These are phyloP conservation scores for Pelargonium nanum DNA, from an alignment of 345 rosid genomes.

Conservation along the genomic window DNA sequence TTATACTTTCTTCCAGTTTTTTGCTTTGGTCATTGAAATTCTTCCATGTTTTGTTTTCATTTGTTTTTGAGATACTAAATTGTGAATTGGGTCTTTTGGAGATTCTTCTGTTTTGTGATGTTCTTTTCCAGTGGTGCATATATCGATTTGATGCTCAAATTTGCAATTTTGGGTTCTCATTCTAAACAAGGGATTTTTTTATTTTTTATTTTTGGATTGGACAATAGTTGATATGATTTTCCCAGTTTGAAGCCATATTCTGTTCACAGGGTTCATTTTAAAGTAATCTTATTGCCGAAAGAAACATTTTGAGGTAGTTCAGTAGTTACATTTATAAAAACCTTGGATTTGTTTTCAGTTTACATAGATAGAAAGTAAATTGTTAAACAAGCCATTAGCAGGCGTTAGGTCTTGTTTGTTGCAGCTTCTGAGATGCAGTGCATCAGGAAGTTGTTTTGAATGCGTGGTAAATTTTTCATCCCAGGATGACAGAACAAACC, in stretches of 20 bases:
- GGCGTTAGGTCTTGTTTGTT: not conserved
- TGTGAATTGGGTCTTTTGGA: not conserved
- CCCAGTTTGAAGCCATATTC: not conserved
- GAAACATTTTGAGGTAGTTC: too few species aligned
- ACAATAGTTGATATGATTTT: not conserved
- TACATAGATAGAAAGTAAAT: not conserved
- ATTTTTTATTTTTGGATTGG: too few species aligned
- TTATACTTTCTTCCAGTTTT: not conserved
- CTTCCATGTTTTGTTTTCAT: not conserved
- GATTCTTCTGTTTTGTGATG: too few species aligned
- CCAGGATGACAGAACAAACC: not conserved
- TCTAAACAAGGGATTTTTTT: not conserved
- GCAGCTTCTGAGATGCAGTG: not conserved
- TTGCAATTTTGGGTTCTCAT: not conserved
- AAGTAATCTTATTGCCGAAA: too few species aligned
- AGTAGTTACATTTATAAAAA: too few species aligned
- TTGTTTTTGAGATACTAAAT: not conserved
- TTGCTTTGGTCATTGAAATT: slow-evolving; percentile 1
- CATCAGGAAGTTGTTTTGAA: not conserved
- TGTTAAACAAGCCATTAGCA: not conserved
- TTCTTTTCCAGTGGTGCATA: not conserved
- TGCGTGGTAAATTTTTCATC: too few species aligned
- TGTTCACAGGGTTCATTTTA: not conserved
- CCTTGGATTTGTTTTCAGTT: not conserved
- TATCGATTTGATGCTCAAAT: not conserved